A percentile compares a stretch with the other conserved stretches of the same genome.
phyloP scores from a whole-genome alignment of 768 basidiomycete genomes.

The Pleurotus tuber-regium region DNA sequence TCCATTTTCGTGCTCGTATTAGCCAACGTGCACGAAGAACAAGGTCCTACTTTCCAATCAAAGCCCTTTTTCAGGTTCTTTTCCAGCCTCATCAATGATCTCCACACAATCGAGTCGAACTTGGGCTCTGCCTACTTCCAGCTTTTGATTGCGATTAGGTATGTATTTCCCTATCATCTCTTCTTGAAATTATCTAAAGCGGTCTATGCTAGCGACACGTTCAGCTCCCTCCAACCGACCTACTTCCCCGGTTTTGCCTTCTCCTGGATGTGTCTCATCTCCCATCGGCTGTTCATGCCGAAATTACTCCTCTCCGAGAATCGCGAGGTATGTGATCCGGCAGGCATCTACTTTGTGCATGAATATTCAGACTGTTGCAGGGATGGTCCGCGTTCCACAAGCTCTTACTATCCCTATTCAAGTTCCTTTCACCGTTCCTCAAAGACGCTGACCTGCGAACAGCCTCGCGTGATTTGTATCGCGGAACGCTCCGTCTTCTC shows the following conservation, averaged over 20 bases:
- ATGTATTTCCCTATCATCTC: constrained; percentile 16
- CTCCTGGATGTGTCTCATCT: constrained; percentile 96
- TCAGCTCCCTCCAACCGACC: constrained; percentile 93
- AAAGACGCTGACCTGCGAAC: constrained; percentile 76
- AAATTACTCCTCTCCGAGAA: constrained; percentile 86
- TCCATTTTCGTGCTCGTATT: constrained; percentile 96
- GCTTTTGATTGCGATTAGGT: constrained; percentile 86
- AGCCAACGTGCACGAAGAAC: constrained; percentile 93
- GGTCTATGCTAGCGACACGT: constrained; percentile 73
- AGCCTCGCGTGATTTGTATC: constrained; percentile 84
- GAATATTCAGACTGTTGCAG: constrained; percentile 29
- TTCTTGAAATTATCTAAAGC: constrained; percentile 15
- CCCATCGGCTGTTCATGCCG: constrained; percentile 97
- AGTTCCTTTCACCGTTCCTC: constrained; percentile 91
- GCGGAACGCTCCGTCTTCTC: constrained; percentile 85
- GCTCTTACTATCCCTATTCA: constrained; percentile 88
- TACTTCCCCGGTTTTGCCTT: constrained; percentile 99
- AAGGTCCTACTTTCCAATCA: constrained; percentile 88
- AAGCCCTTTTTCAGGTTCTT: constrained; percentile 99
- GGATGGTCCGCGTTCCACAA: constrained; percentile 98
- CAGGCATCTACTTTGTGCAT: neutral
- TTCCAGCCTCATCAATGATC: constrained; percentile 91
- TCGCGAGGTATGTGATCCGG: constrained; percentile 61
- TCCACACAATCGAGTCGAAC: constrained; percentile 81
- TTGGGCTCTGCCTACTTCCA: constrained; percentile 91